phyloP scores from a whole-genome alignment of 768 basidiomycete species.

The Amanita thiersii region DNA sequence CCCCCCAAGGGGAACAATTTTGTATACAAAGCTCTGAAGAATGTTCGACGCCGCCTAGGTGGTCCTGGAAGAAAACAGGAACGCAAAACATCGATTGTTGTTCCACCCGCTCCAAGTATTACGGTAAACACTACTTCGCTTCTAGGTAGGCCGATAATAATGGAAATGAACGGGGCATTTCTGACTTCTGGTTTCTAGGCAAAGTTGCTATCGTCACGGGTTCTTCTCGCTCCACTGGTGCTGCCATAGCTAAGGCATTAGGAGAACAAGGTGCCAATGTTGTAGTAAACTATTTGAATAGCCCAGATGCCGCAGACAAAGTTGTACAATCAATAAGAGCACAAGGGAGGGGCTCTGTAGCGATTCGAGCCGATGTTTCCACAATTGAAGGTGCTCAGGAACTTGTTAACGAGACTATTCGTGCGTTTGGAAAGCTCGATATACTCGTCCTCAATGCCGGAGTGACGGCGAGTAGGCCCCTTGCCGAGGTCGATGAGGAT shows the following conservation, averaged over 20 bases:
- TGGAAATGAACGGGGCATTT: neutral
- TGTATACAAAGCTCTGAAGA: constrained; percentile 4
- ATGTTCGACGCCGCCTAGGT: constrained; percentile 1
- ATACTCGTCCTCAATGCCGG: constrained; percentile 55
- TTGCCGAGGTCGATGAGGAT: constrained; percentile 45
- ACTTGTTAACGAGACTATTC: constrained; percentile 40
- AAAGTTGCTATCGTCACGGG: constrained; percentile 57
- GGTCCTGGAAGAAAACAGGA: neutral
- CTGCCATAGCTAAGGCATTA: constrained; percentile 43
- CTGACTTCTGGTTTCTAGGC: constrained; percentile 17
- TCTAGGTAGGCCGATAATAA: too few relatives aligned
- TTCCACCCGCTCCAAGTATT: constrained; percentile 4
- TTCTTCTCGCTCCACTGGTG: constrained; percentile 53
- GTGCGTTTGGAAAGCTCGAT: constrained; percentile 43
- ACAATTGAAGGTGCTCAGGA: constrained; percentile 36
- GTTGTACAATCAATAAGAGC: constrained; percentile 40
- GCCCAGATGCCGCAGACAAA: constrained; percentile 31
- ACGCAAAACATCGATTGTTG: constrained; percentile 1
- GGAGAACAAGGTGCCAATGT: constrained; percentile 50
- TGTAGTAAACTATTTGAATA: constrained; percentile 46
- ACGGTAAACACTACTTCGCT: constrained; percentile 6
- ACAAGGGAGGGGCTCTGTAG: constrained; percentile 35
- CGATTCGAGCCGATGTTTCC: constrained; percentile 45
- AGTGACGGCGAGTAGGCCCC: constrained; percentile 40
- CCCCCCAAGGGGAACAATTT: too few relatives aligned